Evolutionary conservation across 176 grass and related monocot genomes (phyloP).

Genomic region (Phyllostachys edulis): DNA sequence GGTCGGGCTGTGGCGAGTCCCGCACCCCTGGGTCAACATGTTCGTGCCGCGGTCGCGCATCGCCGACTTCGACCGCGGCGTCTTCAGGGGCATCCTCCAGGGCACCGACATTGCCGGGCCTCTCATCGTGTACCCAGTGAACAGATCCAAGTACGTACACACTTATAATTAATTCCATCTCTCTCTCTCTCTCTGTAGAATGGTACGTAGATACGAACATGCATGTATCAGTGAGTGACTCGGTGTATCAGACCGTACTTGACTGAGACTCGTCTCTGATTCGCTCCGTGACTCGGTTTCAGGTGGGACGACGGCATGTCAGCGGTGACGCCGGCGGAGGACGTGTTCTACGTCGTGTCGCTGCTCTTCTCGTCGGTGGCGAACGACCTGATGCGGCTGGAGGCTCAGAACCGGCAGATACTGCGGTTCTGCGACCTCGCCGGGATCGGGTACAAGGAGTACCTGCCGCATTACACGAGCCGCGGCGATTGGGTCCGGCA

Average conservation of each 20-base stretch:
- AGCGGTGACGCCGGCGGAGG: conserved; percentile 63
- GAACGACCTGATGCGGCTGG: conserved; percentile 38
- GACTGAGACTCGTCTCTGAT: not conserved
- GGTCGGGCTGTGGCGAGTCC: conserved; percentile 56
- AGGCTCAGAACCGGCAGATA: conserved; percentile 60
- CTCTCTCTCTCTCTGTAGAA: not conserved
- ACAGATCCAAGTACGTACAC: conserved; percentile 54
- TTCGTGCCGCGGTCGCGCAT: conserved; percentile 65
- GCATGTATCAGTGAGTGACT: not conserved
- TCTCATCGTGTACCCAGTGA: conserved; percentile 66
- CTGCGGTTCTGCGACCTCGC: conserved; percentile 50
- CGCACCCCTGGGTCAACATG: conserved; percentile 79
- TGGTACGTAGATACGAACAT: not conserved
- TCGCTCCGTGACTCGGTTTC: not conserved
- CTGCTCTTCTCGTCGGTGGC: conserved; percentile 50
- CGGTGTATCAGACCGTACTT: not conserved
- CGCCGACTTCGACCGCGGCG: conserved; percentile 59
- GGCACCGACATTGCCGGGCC: conserved; percentile 47
- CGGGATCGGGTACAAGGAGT: conserved; percentile 71
- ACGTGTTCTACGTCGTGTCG: conserved; percentile 75
- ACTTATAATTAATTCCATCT: not conserved
- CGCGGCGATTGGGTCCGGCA: conserved; percentile 59
- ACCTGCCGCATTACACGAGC: conserved; percentile 52
- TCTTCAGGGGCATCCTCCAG: conserved; percentile 64
- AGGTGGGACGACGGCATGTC: conserved; percentile 79